Evolutionary conservation across 2,329 filamentous ascomycete genomes (phyloP).

Genomic region (Plenodomus lindquistii): DNA sequence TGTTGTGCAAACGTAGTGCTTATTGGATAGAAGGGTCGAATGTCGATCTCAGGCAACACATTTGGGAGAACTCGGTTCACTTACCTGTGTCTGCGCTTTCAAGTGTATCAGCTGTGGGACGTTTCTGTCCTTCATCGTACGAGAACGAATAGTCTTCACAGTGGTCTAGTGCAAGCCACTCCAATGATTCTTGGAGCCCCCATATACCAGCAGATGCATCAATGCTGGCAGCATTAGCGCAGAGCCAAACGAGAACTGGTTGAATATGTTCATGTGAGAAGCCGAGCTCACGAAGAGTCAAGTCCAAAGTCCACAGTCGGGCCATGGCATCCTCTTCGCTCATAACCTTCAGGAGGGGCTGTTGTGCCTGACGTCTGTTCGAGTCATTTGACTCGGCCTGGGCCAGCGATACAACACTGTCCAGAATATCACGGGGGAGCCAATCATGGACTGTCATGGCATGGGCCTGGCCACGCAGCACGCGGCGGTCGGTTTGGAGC

Average conservation of each 20-base stretch:
- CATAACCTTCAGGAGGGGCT: conserved; percentile 47
- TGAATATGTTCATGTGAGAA: conserved; percentile 57
- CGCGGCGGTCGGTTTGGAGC: conserved; percentile 81
- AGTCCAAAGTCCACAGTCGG: conserved; percentile 82
- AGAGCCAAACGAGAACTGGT: conserved; percentile 41
- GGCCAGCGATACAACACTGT: conserved; percentile 75
- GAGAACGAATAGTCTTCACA: conserved; percentile 69
- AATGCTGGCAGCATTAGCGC: conserved; percentile 39
- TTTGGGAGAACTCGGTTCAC: neutral
- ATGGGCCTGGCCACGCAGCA: conserved; percentile 79
- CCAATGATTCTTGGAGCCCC: conserved; percentile 84
- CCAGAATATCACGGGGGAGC: conserved; percentile 78
- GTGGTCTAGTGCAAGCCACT: conserved; percentile 86
- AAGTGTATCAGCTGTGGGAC: conserved; percentile 17
- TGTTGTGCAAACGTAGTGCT: too few relatives aligned
- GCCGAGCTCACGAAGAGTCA: conserved; percentile 69
- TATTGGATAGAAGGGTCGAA: too few relatives aligned
- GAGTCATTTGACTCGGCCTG: conserved; percentile 62
- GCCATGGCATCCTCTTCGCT: conserved; percentile 78
- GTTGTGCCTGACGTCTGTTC: conserved; percentile 52
- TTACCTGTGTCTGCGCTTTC: neutral
- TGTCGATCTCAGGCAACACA: neutral
- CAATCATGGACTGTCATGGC: conserved; percentile 73
- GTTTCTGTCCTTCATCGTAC: conserved; percentile 53
- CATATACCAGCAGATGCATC: conserved; percentile 68